Base-by-base conservation (phyloP, 768 basidiomycete genomes). In the Phylloporus arenicola region DNA sequence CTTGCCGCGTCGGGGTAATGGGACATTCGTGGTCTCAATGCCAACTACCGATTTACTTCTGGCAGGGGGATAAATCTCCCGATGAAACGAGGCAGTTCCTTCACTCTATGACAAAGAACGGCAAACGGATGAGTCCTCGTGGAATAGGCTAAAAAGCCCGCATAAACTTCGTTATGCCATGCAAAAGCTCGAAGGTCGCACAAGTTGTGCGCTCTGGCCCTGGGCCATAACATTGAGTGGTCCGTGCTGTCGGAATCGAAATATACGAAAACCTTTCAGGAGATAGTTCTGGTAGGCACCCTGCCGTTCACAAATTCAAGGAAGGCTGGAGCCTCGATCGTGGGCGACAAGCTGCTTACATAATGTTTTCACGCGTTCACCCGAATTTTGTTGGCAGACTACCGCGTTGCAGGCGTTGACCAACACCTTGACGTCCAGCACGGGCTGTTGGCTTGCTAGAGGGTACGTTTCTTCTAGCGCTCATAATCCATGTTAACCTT, bases 281-380 rank as follows among this genome's bases (percentile, higher is more conserved):
- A 35, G 34, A 6, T n/a, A 35, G 22, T 24, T 5, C 13, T 31
- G 30, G 17, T 37, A 11, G 17, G 17, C 17, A 37, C 2, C 35
- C 35, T 7, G 35, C 29, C 29, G 29, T 30, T 12, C 11, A 30
- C 29, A 30, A 30, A 30, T n/a, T n/a, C n/a, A n/a, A n/a, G n/a
- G n/a, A n/a, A n/a, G n/a, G n/a, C n/a, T n/a, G n/a, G n/a, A n/a
- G n/a, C n/a, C n/a, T n/a, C n/a, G n/a, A n/a, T n/a, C n/a, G n/a
- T n/a, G n/a, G n/a, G n/a, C n/a, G n/a, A 14, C 19, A 38, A 3
- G 37, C 0, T 16, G 63, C 65, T 68, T 66, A 68, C 54, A 47
- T 69, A 68, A 68, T 52, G 29, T 60, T 69, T 57, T 59, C 68
- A 64, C 66, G 61, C 63, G n/a, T 41, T 40, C 43, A 8, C 43